Evolutionary conservation across 805 yeast species (phyloP).

Genomic region (Candida coleopterorum): DNA sequence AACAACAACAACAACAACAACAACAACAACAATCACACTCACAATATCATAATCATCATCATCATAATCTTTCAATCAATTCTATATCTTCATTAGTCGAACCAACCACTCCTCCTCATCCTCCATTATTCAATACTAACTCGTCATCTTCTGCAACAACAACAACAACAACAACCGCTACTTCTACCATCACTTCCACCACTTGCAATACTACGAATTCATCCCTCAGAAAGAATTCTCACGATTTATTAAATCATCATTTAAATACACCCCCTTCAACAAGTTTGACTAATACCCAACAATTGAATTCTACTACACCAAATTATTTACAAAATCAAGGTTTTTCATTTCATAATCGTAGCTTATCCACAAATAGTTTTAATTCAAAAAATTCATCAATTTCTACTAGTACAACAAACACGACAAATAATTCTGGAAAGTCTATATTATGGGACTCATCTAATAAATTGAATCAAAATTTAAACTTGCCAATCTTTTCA

Average conservation of each 20-base stretch:
- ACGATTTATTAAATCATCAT: neutral
- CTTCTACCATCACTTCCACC: no score
- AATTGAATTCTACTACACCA: conserved; percentile 7
- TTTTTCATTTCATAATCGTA: conserved; percentile 6
- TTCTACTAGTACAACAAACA: neutral
- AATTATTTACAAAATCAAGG: conserved; percentile 5
- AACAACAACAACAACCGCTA: neutral
- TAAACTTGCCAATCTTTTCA: conserved; percentile 25
- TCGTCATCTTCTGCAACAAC: neutral
- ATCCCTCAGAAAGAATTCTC: neutral
- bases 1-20: conserved; percentile 9
- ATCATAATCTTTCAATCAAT: conserved; percentile 39
- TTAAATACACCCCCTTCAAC: neutral
- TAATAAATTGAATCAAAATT: conserved; percentile 20
- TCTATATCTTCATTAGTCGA: conserved; percentile 43
- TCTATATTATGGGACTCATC: conserved; percentile 27
- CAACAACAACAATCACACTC: neutral
- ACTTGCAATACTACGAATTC: no score
- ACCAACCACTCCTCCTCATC: conserved; percentile 47
- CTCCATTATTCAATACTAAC: no score
- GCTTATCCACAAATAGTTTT: conserved; percentile 4
- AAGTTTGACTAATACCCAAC: neutral
- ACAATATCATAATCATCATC: conserved; percentile 8
- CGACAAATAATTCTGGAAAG: conserved; percentile 9
- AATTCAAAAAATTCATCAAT: neutral